phyloP scores from a whole-genome alignment of 176 grass and related monocot genomes.

The Bonia amplexicaulis region DNA sequence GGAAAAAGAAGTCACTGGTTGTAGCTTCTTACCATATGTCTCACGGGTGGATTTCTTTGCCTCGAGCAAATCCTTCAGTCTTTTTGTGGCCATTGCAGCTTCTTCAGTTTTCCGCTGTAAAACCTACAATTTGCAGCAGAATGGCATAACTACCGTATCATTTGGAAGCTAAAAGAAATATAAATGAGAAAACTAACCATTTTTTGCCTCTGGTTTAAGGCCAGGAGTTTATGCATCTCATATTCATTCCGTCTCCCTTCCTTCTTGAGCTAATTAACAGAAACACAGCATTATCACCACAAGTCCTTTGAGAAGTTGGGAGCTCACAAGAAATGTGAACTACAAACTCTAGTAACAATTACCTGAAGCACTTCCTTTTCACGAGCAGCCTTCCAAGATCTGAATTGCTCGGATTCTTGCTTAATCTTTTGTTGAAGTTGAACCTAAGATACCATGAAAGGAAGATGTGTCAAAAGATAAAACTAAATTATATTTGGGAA shows the following conservation, averaged over 20 bases:
- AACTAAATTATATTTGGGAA: neutral
- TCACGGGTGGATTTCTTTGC: conserved; percentile 84
- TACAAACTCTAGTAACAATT: conserved; percentile 2
- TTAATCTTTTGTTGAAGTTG: conserved; percentile 99
- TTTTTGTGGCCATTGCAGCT: conserved; percentile 75
- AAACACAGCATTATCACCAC: conserved; percentile 14
- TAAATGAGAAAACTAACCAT: conserved; percentile 46
- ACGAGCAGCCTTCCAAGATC: conserved; percentile 85
- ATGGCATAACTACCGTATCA: neutral
- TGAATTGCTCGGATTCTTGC: conserved; percentile 95
- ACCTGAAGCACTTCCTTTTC: conserved; percentile 99
- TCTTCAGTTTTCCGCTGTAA: conserved; percentile 94
- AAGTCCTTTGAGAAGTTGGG: neutral
- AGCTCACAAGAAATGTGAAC: conserved; percentile 12
- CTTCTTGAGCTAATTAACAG: conserved; percentile 77
- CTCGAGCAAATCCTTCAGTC: conserved; percentile 78
- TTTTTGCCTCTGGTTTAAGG: conserved; percentile 89
- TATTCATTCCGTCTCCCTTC: conserved; percentile 88
- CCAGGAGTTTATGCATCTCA: conserved; percentile 94
- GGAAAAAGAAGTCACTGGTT: neutral
- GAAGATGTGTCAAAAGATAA: neutral
- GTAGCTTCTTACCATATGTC: conserved; percentile 37
- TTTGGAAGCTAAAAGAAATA: neutral
- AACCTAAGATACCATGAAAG: conserved; percentile 44
- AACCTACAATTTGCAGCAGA: conserved; percentile 47